Evolutionary conservation across 148 eudicot species (phyloP).

Genomic region (Vaccinium macrocarpon): DNA sequence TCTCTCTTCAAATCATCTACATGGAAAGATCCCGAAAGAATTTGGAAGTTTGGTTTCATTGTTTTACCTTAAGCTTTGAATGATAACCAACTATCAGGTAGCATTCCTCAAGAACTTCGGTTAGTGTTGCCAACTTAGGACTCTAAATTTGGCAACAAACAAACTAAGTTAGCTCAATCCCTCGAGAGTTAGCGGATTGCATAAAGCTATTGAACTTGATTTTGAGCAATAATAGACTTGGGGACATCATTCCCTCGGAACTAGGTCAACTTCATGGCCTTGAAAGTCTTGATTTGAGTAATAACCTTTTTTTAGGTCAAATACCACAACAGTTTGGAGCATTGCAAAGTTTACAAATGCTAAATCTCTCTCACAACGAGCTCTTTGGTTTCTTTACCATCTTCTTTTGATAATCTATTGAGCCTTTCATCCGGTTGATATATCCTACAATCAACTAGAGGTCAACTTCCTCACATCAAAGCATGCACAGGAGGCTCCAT

Average conservation of each 20-base stretch:
- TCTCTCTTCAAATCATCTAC: conserved; percentile 28
- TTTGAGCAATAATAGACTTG: conserved; percentile 9
- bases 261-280: background rate
- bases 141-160: conserved; percentile 37
- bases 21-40: conserved; percentile 21
- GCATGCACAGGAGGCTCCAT: conserved; percentile 18
- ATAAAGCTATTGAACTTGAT: background rate
- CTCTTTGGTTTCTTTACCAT: too few relatives aligned
- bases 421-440: too few relatives aligned
- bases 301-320: background rate
- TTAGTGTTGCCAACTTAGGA: conserved; percentile 26
- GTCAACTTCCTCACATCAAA: conserved; percentile 3
- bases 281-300: conserved; percentile 11
- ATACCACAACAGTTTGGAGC: conserved; percentile 13
- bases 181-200: conserved; percentile 33
- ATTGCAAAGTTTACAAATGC: background rate
- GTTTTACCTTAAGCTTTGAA: background rate
- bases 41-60: conserved; percentile 15
- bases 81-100: conserved; percentile 37
- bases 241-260: background rate
- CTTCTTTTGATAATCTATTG: too few relatives aligned
- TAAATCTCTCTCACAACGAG: conserved; percentile 4
- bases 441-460: too few relatives aligned
- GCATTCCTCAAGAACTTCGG: conserved; percentile 36
- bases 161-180: conserved; percentile 36